Percentiles rank a stretch among this genome's conserved stretches.
phyloP scores from a whole-genome alignment of 441 rosid genomes.

The Mallotus japonicus region DNA sequence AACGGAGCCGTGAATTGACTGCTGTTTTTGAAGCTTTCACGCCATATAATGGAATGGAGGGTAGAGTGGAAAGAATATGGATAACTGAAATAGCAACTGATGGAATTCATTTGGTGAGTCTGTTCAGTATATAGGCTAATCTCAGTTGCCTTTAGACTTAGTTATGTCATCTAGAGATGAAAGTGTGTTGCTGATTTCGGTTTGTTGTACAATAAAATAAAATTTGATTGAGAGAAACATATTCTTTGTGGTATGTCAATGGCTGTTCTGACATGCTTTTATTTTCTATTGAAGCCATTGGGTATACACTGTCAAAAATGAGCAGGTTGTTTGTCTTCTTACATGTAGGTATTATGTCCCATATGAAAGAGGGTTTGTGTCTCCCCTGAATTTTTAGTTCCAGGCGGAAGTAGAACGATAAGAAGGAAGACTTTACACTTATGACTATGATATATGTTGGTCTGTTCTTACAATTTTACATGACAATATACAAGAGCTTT shows the following conservation, averaged over 20 bases:
- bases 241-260: neutral
- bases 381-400: neutral
- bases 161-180: neutral
- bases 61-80: slow-evolving; percentile 86
- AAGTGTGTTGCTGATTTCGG: neutral
- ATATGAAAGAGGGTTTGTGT: too few species aligned
- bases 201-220: neutral
- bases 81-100: slow-evolving; percentile 86
- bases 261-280: neutral
- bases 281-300: neutral
- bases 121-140: slow-evolving; percentile 3
- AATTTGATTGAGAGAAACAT: neutral
- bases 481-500: neutral
- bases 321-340: neutral
- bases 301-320: neutral
- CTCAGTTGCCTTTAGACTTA: slow-evolving; percentile 13
- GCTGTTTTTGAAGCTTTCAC: slow-evolving; percentile 81
- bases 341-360: neutral
- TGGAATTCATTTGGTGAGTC: slow-evolving; percentile 79
- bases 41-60: slow-evolving; percentile 82
- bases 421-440: neutral
- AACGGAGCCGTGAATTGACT: slow-evolving; percentile 86
- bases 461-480: too few species aligned
- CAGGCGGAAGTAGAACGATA: too few species aligned
- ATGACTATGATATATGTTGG: neutral